phyloP scores from a whole-genome alignment of 2,329 filamentous ascomycete genomes.

The Aspergillus pseudonomiae region DNA sequence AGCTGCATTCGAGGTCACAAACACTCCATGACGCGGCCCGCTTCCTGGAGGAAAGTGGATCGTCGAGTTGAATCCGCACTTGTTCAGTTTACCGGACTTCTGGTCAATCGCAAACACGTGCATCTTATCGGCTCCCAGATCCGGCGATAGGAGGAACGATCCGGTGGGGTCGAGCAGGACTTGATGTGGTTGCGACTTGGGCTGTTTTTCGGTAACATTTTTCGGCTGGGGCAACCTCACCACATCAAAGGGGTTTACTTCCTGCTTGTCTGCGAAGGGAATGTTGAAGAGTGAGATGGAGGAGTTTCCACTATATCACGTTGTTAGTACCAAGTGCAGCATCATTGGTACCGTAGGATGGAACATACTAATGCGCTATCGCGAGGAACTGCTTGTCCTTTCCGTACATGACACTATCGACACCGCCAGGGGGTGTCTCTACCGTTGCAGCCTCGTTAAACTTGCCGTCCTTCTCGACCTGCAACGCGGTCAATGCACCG shows the following conservation, averaged over 20 bases:
- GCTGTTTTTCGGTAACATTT: slow-evolving; percentile 44
- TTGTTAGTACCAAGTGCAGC: slow-evolving; percentile 9
- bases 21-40: slow-evolving; percentile 68
- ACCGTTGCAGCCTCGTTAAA: slow-evolving; percentile 21
- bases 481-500: slow-evolving; percentile 20
- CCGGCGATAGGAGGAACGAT: slow-evolving; percentile 65
- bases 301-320: slow-evolving; percentile 28
- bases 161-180: slow-evolving; percentile 67
- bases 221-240: slow-evolving; percentile 44
- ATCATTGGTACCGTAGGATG: not conserved
- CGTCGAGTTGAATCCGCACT: slow-evolving; percentile 47
- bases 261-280: slow-evolving; percentile 22
- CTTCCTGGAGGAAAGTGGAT: not conserved
- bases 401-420: slow-evolving; percentile 38
- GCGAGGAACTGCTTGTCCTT: slow-evolving; percentile 33
- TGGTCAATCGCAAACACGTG: slow-evolving; percentile 60
- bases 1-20: slow-evolving; percentile 41
- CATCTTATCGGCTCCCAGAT: slow-evolving; percentile 66
- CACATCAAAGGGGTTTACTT: slow-evolving; percentile 34
- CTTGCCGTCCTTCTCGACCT: not conserved
- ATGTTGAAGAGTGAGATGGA: slow-evolving; percentile 38
- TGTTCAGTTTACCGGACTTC: slow-evolving; percentile 46
- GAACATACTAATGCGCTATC: slow-evolving; percentile 43
- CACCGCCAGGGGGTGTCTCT: slow-evolving; percentile 33
- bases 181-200: slow-evolving; percentile 67